Base-by-base conservation (phyloP, 2,329 filamentous ascomycete species). In the Colletotrichum chrysophilum region DNA sequence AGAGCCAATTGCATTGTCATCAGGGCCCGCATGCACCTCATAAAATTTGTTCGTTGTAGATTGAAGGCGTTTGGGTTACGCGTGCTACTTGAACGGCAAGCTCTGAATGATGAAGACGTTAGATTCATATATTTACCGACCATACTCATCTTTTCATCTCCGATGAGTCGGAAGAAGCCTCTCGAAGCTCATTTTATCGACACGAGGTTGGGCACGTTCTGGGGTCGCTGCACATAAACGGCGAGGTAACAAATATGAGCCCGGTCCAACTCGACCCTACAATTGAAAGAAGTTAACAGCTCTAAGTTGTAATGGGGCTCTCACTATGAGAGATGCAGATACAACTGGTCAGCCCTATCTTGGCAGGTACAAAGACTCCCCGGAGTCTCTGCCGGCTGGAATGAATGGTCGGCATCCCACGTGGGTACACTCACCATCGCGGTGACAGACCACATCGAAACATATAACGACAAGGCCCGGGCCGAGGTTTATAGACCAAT, bases 1-100 rank as follows among this genome's bases (percentile, higher is more conserved):
- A 32, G 74, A 77, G n/a, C 70, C 76, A 3, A 28, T 28, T 28
- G 9, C n/a, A 9, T 1, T 28, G 24, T 18, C 24, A 13, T 13
- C 55, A 0, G 24, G 24, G 16, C 0, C 21, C 10, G 2, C 6
- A 7, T 0, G 43, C n/a, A 4, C 43, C n/a, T 52, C 43, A 13
- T 21, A 48, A 5, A 12, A n/a, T 7, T 48, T 7, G 10, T 9
- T n/a, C 2, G 8, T 2, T 43, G 18, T 21, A 4, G 4, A n/a
- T 4, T 48, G n/a, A 4, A 21, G n/a, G n/a, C 43, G n/a, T 48
- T 48, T 48, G 1, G 38, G 4, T n/a, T 3, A 48, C 1, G 9
- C 18, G 18, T 7, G 36, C 4, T 18, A 8, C 8, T 14, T 14
- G 8, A 4, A 43, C 14, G 8, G 16, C 36, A 9, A 9, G 36